Percentiles rank a stretch among this genome's conserved stretches.
Evolutionary conservation across 768 basidiomycete species (phyloP).

Genomic region (Collybia mongolica): DNA sequence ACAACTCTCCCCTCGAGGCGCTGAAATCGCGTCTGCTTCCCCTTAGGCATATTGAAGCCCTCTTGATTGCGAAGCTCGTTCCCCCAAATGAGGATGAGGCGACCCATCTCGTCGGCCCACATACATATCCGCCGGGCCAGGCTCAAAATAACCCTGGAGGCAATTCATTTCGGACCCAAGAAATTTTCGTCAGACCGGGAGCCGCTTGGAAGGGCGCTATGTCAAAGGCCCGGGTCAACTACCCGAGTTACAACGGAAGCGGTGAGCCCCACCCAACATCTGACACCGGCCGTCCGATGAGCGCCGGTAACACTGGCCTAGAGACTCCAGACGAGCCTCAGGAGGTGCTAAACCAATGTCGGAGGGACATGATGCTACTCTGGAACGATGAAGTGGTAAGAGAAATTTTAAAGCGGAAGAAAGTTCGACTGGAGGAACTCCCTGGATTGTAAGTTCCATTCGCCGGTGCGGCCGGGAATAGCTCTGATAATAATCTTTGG

Average conservation of each 20-base stretch:
- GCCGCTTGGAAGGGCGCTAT: conserved; percentile 64
- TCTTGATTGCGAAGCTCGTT: conserved; percentile 68
- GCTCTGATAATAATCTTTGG: conserved; percentile 7
- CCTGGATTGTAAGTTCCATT: conserved; percentile 66
- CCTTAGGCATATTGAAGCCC: conserved; percentile 66
- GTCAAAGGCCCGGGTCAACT: conserved; percentile 39
- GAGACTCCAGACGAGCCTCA: conserved; percentile 59
- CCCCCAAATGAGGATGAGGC: conserved; percentile 65
- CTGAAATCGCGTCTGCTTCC: conserved; percentile 63
- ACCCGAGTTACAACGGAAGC: conserved; percentile 24
- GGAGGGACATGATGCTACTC: conserved; percentile 62
- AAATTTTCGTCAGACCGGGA: conserved; percentile 65
- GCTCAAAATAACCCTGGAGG: conserved; percentile 10
- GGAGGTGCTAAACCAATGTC: conserved; percentile 55
- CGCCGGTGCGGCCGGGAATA: not conserved
- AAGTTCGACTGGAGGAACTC: conserved; percentile 66
- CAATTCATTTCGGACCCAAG: conserved; percentile 35
- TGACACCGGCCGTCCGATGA: conserved; percentile 32
- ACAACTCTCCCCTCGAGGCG: conserved; percentile 44
- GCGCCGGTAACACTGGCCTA: conserved; percentile 43
- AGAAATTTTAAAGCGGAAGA: conserved; percentile 51
- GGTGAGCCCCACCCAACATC: conserved; percentile 11
- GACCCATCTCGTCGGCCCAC: conserved; percentile 32
- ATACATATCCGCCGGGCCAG: conserved; percentile 17
- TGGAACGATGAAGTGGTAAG: conserved; percentile 67